A percentile compares a stretch with the other conserved stretches of the same genome.
Evolutionary conservation across 495 filamentous ascomycete species (phyloP).

Genomic region (Xylaria palmicola): DNA sequence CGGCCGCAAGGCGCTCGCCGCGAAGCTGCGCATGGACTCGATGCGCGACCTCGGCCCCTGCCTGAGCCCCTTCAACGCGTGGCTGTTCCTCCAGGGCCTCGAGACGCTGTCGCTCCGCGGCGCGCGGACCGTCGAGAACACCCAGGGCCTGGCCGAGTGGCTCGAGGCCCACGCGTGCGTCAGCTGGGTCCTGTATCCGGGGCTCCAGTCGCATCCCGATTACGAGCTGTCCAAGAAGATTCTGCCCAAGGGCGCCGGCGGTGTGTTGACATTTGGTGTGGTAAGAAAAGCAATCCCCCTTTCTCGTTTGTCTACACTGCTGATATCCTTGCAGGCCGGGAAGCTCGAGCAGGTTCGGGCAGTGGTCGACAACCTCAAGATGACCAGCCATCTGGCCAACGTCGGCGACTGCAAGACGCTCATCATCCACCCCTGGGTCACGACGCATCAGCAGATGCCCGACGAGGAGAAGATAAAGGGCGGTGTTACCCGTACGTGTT

Average conservation of each 20-base stretch:
- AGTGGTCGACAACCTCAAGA: conserved; percentile 44
- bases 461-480: conserved; percentile 45
- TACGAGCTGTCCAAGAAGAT: conserved; percentile 36
- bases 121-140: conserved; percentile 38
- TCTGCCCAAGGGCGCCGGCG: conserved; percentile 38
- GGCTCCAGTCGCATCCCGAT: conserved; percentile 39
- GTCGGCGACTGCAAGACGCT: conserved; percentile 46
- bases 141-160: conserved; percentile 41
- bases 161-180: conserved; percentile 36
- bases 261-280: conserved; percentile 43
- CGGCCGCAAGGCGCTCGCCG: conserved; percentile 35
- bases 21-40: conserved; percentile 42
- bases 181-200: conserved; percentile 43
- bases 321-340: conserved; percentile 29
- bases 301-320: background rate
- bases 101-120: conserved; percentile 39
- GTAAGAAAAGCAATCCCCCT: conserved; percentile 15
- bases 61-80: conserved; percentile 42
- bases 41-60: conserved; percentile 44
- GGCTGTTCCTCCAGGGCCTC: conserved; percentile 42
- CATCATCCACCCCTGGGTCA: conserved; percentile 44
- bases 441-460: conserved; percentile 43
- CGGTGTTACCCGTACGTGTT: conserved; percentile 38
- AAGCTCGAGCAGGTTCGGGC: conserved; percentile 41
- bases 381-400: conserved; percentile 41